A percentile compares a stretch with the other conserved stretches of the same genome.
Conservation (phyloP, 1,284 basidiomycete species). For the Apiotrichum montevideense region DNA sequence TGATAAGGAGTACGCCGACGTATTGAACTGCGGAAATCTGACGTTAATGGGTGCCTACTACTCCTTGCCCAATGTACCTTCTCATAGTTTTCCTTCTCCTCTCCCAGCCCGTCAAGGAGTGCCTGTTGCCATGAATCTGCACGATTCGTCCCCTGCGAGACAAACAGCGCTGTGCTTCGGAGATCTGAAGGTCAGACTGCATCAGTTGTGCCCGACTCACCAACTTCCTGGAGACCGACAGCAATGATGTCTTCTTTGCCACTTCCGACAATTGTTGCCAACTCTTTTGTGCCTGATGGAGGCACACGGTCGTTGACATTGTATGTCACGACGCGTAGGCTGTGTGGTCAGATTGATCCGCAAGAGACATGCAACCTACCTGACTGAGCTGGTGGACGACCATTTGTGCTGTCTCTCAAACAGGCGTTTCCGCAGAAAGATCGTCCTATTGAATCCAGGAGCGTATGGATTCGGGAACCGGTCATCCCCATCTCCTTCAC, state of each 20-base stretch:
- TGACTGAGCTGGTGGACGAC: constrained; percentile 19
- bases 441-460: constrained; percentile 25
- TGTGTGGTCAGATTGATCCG: background rate
- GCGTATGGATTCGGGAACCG: constrained; percentile 30
- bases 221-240: constrained; percentile 41
- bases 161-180: constrained; percentile 30
- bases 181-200: constrained; percentile 23
- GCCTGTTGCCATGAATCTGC: constrained; percentile 53
- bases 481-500: background rate
- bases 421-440: constrained; percentile 32
- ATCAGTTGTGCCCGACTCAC: constrained; percentile 14
- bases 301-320: constrained; percentile 43
- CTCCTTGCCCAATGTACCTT: constrained; percentile 11
- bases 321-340: constrained; percentile 38
- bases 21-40: constrained; percentile 35
- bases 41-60: background rate
- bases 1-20: constrained; percentile 51
- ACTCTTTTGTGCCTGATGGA: constrained; percentile 34
- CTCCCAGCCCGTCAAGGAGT: constrained; percentile 52
- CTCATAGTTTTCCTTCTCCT: constrained; percentile 37
- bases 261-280: constrained; percentile 27
- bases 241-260: constrained; percentile 40
- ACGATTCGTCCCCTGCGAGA: constrained; percentile 42
- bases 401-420: constrained; percentile 28
- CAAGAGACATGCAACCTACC: constrained; percentile 5